Evolutionary conservation across 148 eudicot species (phyloP).

Genomic region (Rhododendron williamsianum): DNA sequence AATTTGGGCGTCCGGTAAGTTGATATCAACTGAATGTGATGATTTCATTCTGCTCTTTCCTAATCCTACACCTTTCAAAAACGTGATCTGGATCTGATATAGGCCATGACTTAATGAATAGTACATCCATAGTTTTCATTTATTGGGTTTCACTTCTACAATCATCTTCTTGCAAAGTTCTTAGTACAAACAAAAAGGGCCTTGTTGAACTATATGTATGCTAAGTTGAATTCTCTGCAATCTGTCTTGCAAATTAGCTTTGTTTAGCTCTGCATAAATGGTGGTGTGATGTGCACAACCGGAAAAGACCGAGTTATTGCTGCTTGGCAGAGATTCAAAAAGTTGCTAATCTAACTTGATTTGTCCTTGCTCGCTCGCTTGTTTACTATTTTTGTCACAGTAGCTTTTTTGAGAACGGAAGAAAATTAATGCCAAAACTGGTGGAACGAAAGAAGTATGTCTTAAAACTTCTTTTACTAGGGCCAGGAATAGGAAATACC

Average conservation of each 20-base stretch:
- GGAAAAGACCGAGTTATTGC: not conserved
- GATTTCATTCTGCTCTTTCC: not conserved
- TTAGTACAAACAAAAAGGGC: not conserved
- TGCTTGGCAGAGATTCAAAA: not conserved
- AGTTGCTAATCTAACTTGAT: not conserved
- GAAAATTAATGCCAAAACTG: not conserved
- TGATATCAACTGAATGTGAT: not conserved
- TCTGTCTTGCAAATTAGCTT: not conserved
- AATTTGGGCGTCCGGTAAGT: constrained; percentile 49
- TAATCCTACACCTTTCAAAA: not conserved
- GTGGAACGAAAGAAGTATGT: not conserved
- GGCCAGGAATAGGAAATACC: not conserved
- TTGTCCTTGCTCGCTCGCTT: not conserved
- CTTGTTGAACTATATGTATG: not conserved
- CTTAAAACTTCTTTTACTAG: not conserved
- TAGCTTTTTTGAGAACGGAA: not conserved
- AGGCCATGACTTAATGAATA: not conserved
- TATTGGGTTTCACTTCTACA: not conserved
- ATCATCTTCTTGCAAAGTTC: not conserved
- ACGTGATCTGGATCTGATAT: not conserved
- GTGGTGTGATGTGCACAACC: not conserved
- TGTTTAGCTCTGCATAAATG: not conserved
- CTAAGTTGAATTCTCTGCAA: not conserved
- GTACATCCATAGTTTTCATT: not conserved
- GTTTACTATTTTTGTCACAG: not conserved